phyloP scores from a whole-genome alignment of 345 rosid species.

The Bretschneidera sinensis region DNA sequence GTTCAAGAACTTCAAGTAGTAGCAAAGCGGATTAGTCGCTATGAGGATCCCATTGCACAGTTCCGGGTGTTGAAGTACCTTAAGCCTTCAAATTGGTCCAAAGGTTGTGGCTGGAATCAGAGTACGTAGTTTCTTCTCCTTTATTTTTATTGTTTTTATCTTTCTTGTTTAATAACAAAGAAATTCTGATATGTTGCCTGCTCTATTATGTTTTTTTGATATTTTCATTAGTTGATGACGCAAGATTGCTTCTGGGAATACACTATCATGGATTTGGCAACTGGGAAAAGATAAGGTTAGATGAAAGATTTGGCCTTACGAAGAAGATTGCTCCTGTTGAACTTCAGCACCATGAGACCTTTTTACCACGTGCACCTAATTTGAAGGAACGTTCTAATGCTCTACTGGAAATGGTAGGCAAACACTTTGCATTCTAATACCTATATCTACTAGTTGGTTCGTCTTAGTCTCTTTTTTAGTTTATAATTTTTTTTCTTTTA shows the following conservation, averaged over 20 bases:
- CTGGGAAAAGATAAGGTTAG: constrained; percentile 97
- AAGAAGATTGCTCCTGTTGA: constrained; percentile 99
- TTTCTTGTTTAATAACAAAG: background rate
- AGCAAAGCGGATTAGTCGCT: constrained; percentile 73
- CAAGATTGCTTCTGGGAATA: constrained; percentile 94
- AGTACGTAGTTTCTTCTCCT: constrained; percentile 41
- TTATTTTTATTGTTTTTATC: background rate
- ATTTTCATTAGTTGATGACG: constrained; percentile 76
- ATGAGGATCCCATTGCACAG: constrained; percentile 79
- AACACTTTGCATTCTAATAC: background rate
- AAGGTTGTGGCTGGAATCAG: constrained; percentile 99
- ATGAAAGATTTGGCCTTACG: constrained; percentile 81
- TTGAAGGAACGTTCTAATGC: constrained; percentile 96
- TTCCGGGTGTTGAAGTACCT: constrained; percentile 80
- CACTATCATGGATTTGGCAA: constrained; percentile 91
- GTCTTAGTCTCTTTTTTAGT: background rate
- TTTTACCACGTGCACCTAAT: constrained; percentile 97
- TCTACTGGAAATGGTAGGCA: constrained; percentile 89
- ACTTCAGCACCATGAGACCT: constrained; percentile 99
- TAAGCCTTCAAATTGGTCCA: constrained; percentile 98
- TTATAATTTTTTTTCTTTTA: no score
- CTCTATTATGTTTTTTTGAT: constrained; percentile 11
- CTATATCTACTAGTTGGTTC: background rate
- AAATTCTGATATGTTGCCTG: background rate
- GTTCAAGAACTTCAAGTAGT: constrained; percentile 86